Evolutionary conservation across 2,329 filamentous ascomycete species (phyloP), one percentile per base, ranked within the genome.

Genomic region (Phaeophleospora eucalypticola): DNA sequence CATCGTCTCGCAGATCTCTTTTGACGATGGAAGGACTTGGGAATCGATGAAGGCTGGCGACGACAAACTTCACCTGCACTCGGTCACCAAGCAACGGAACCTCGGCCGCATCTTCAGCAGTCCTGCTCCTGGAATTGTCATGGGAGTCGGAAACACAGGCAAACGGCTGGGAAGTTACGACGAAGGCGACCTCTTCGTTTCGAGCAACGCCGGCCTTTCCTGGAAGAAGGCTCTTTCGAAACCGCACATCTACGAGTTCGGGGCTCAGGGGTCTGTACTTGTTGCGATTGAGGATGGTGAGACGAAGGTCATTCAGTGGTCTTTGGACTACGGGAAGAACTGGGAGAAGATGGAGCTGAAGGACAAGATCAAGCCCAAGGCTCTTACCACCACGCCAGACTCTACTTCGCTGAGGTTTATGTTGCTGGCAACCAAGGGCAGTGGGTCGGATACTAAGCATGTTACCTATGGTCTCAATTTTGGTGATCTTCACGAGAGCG

Each of bases 161-260:
- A 80, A 86, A 16, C 73, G 77, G 43, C 76, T 98, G 4, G 79
- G 82, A 51, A 69, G 75, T 4, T 91, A 90, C 62, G 72, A 74
- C 3, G 80, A 95, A 8, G 84, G 89, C 10, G 81, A 87, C 64
- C 79, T 95, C 1, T 97, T 83, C 63, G 82, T 97, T 19, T 98
- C 93, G 0, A 87, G 95, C 62, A 83, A 97, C 67, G 91, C 90
- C 16, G 93, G 93, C 34, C 71, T 88, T 50, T 90, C 83, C 1
- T 98, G 94, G 93, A 80, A 75, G 32, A 74, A 83, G 62, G 79
- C 83, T 0, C 76, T 87, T 4, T 75, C 89, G 14, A 87, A 88
- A 16, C 86, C 90, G 10, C 89, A 97, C 71, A 93, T 94, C 66
- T 98, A 95, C 68, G 90, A 96, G 63, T 94, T 97, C 65, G 93